A percentile compares a stretch with the other conserved stretches of the same genome.
Evolutionary conservation across 2,329 filamentous ascomycete genomes (phyloP).

Genomic region (Cordyceps sp.): DNA sequence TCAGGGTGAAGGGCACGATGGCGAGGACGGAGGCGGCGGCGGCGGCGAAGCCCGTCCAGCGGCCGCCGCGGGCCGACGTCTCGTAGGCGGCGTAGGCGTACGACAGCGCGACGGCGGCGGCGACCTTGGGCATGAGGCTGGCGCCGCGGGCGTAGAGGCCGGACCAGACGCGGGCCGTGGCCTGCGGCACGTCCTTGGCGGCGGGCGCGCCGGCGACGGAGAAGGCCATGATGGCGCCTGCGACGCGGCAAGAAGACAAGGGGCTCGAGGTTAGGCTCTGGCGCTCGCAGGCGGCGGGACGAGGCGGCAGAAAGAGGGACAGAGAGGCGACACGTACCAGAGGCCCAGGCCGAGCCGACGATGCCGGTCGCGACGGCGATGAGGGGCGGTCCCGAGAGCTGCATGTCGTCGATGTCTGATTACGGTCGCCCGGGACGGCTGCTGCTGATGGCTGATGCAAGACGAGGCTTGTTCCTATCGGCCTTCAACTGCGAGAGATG

Average conservation of each 20-base stretch:
- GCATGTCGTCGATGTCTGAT: too few relatives aligned
- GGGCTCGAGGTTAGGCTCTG: too few relatives aligned
- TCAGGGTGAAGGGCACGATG: constrained; percentile 23
- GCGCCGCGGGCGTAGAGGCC: constrained; percentile 19
- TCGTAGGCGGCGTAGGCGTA: constrained; percentile 21
- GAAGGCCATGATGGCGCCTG: constrained; percentile 19
- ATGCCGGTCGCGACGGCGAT: constrained; percentile 20
- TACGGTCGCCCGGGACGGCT: too few relatives aligned
- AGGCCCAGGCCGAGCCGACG: constrained; percentile 19
- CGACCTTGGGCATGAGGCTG: constrained; percentile 19
- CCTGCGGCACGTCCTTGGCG: constrained; percentile 10
- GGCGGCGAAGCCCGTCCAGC: constrained; percentile 17
- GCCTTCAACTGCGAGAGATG: too few relatives aligned
- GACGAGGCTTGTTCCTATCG: too few relatives aligned
- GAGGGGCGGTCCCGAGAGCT: constrained; percentile 12
- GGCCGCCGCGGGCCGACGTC: constrained; percentile 7
- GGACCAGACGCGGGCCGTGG: constrained; percentile 19
- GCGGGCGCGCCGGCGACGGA: constrained; percentile 19
- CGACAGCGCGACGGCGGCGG: constrained; percentile 12
- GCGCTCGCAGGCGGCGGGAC: not conserved
- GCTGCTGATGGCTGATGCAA: too few relatives aligned
- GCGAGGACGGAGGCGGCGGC: constrained; percentile 16
- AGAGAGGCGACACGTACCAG: constrained; percentile 10
- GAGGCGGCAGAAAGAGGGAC: not conserved
- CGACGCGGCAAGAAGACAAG: not conserved